These are phyloP conservation scores for Sporisorium scitamineum DNA, from an alignment of 1,284 basidiomycete genomes.

Conservation along the genomic window DNA sequence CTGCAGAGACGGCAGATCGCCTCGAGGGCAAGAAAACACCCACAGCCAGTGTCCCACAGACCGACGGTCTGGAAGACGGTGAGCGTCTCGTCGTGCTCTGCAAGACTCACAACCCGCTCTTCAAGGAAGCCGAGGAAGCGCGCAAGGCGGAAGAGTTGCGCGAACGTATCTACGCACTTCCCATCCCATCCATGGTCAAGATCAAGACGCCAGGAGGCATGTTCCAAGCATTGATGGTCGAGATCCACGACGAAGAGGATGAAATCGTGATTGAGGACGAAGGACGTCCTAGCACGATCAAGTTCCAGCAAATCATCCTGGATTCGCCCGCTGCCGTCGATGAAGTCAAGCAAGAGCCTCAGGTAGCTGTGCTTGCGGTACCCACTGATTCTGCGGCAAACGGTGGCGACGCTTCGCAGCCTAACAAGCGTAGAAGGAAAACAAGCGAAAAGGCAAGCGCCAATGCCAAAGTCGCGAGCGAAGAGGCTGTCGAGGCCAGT, in stretches of 20 bases:
- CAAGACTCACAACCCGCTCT: slow-evolving; percentile 64
- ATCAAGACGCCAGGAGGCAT: slow-evolving; percentile 54
- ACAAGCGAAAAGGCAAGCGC: slow-evolving; percentile 34
- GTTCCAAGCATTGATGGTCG: slow-evolving; percentile 50
- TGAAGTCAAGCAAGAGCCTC: slow-evolving; percentile 23
- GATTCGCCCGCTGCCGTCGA: slow-evolving; percentile 12
- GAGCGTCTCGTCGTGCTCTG: slow-evolving; percentile 67
- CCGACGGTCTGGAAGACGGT: slow-evolving; percentile 20
- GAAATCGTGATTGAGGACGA: slow-evolving; percentile 52
- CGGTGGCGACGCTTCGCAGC: slow-evolving; percentile 8
- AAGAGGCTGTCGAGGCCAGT: slow-evolving; percentile 30
- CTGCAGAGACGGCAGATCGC: slow-evolving; percentile 51
- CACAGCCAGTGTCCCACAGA: slow-evolving; percentile 5
- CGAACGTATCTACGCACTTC: slow-evolving; percentile 39
- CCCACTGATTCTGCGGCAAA: background rate
- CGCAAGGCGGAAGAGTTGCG: slow-evolving; percentile 48
- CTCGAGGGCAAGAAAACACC: slow-evolving; percentile 55
- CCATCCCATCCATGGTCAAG: slow-evolving; percentile 36
- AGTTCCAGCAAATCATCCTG: slow-evolving; percentile 45
- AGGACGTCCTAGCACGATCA: slow-evolving; percentile 44
- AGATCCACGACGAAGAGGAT: slow-evolving; percentile 40
- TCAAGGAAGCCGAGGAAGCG: slow-evolving; percentile 48
- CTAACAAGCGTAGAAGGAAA: slow-evolving; percentile 36
- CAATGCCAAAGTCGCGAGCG: slow-evolving; percentile 23
- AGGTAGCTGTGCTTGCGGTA: background rate